A percentile compares a stretch with the other conserved stretches of the same genome.
Evolutionary conservation across 371 early-diverging fungal genomes (phyloP).

Genomic region (Nematocida minor): DNA sequence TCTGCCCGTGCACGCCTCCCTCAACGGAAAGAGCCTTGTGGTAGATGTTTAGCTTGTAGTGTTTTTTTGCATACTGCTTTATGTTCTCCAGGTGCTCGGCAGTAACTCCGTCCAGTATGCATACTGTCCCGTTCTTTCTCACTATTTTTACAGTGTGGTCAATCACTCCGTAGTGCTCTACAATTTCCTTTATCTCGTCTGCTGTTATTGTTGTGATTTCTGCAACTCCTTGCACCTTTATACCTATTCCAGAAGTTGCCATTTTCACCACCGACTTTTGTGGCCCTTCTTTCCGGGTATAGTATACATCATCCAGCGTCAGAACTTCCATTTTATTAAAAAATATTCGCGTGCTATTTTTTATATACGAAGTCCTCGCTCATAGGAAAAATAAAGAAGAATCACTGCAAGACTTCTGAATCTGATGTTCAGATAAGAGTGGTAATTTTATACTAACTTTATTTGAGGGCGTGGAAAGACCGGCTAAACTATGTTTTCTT

Average conservation of each 20-base stretch:
- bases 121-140: slow-evolving; percentile 23
- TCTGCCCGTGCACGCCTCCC: slow-evolving; percentile 48
- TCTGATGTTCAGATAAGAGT: too few relatives aligned
- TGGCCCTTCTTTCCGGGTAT: slow-evolving; percentile 20
- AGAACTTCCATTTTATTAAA: slow-evolving; percentile 56
- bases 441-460: too few relatives aligned
- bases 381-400: too few relatives aligned
- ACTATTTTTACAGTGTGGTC: slow-evolving; percentile 52
- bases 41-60: slow-evolving; percentile 57
- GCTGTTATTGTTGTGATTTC: slow-evolving; percentile 50
- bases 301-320: slow-evolving; percentile 50
- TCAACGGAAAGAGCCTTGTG: slow-evolving; percentile 55
- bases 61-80: slow-evolving; percentile 43
- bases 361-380: neutral
- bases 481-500: too few relatives aligned
- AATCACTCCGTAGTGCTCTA: slow-evolving; percentile 57
- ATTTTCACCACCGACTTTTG: slow-evolving; percentile 52
- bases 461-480: too few relatives aligned
- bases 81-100: slow-evolving; percentile 51
- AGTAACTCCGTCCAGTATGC: slow-evolving; percentile 55
- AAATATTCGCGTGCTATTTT: neutral
- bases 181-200: slow-evolving; percentile 59
- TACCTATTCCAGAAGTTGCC: slow-evolving; percentile 59
- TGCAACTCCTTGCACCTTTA: slow-evolving; percentile 39
- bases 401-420: too few relatives aligned